A percentile compares a stretch with the other conserved stretches of the same genome.
Evolutionary conservation across 805 yeast genomes (phyloP).

Genomic region (Cephaloascus albidus): DNA sequence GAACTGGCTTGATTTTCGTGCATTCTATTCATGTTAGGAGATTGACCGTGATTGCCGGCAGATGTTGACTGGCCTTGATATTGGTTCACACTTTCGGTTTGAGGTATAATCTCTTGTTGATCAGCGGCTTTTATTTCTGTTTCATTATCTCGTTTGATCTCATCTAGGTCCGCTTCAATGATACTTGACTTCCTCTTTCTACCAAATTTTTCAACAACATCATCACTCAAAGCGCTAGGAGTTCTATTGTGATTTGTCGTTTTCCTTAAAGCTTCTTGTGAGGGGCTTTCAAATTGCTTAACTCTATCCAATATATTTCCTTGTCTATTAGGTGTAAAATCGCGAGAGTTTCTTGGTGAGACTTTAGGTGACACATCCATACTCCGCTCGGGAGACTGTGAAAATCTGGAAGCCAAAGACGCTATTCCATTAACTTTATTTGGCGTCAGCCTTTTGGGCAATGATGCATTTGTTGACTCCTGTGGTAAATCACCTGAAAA

Average conservation of each 20-base stretch:
- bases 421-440: background rate
- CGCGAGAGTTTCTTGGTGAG: slow-evolving; percentile 10
- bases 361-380: background rate
- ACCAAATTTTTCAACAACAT: slow-evolving; percentile 18
- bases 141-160: no score
- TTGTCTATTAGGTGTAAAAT: slow-evolving; percentile 12
- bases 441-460: background rate
- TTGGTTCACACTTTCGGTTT: background rate
- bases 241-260: background rate
- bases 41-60: background rate
- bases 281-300: slow-evolving; percentile 23
- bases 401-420: slow-evolving; percentile 2
- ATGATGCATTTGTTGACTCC: background rate
- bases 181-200: slow-evolving; percentile 12
- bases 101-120: background rate
- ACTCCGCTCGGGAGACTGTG: background rate
- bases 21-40: background rate
- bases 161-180: slow-evolving; percentile 1
- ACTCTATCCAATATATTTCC: slow-evolving; percentile 23
- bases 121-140: slow-evolving; percentile 1
- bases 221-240: slow-evolving; percentile 1
- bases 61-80: no score
- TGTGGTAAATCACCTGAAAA: background rate
- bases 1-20: background rate
- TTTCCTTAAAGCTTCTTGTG: slow-evolving; percentile 2